phyloP scores from a whole-genome alignment of 345 rosid species.

The Gossypium stocksii region DNA sequence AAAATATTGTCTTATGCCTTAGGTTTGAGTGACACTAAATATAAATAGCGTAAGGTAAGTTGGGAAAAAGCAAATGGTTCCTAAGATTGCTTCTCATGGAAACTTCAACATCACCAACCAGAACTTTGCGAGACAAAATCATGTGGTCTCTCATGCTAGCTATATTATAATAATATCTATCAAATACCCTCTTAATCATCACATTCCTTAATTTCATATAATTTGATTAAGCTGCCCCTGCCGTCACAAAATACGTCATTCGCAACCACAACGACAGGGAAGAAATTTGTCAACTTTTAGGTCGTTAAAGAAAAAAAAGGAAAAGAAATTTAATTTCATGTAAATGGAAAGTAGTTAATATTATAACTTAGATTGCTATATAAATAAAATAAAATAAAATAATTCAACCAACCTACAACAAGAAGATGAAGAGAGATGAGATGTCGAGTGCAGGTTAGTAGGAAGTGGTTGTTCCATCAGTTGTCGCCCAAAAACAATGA shows the following conservation, averaged over 20 bases:
- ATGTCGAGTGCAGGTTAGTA: conserved; percentile 37
- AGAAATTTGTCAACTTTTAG: conserved; percentile 9
- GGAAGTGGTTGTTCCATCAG: conserved; percentile 70
- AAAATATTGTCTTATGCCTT: too few relatives aligned
- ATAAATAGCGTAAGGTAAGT: too few relatives aligned
- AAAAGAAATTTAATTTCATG: not conserved
- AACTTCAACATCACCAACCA: conserved; percentile 25
- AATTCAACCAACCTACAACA: conserved; percentile 15
- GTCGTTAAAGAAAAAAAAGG: not conserved
- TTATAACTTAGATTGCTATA: not conserved
- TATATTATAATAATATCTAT: too few relatives aligned
- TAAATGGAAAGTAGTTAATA: conserved; percentile 1
- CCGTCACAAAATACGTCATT: conserved; percentile 29
- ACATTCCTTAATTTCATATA: not conserved
- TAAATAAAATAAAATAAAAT: not conserved
- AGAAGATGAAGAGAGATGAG: conserved; percentile 37
- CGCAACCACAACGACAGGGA: not conserved
- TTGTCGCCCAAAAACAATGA: conserved; percentile 50
- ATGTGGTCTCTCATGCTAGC: not conserved
- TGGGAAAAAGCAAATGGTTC: not conserved
- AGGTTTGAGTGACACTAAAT: too few relatives aligned
- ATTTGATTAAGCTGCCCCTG: not conserved
- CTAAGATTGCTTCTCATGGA: conserved; percentile 25
- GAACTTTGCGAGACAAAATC: not conserved
- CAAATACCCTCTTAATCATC: not conserved